Evolutionary conservation across 176 grass and related monocot genomes (phyloP), one percentile per base, ranked within the genome.

Genomic region (Zoysia japonica): DNA sequence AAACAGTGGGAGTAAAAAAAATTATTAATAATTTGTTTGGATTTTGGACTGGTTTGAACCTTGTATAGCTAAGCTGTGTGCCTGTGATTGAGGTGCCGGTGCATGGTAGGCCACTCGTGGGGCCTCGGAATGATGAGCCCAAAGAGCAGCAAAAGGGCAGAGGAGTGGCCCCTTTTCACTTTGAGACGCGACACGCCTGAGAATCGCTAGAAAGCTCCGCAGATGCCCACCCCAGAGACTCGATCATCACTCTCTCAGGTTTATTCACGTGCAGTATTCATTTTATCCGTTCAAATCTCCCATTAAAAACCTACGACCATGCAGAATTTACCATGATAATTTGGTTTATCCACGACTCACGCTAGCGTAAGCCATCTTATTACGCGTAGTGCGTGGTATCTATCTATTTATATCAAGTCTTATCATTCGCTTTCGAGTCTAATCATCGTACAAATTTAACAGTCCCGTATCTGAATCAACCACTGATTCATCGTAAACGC

Each of bases 121-220:
- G 91, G 42, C 85, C 85, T 93, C 17, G 88, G 91, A 88, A 87
- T 74, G 78, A 90, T 85, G 82, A 88, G 79, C 77, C 65, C 65
- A 76, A 80, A 88, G 86, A 80, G 76, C 59, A 37, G 63, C 83
- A 79, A 88, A 65, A 80, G 60, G n/a, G 54, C 72, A 78, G 68
- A 36, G 62, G 80, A 68, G 80, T n/a, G 46, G 54, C 56, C 43
- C 64, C 81, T 88, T 88, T 88, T 88, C 54, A 46, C 86, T 80
- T 80, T 84, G 81, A 60, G 35, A 55, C 76, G 46, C 67, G 86
- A 84, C 86, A 83, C 61, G 43, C 13, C 76, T 52, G 61, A 79
- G 11, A 84, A 88, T 74, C 12, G 12, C 47, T 76, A 80, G 38
- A 67, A 47, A 63, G 9, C 44, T 16, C 81, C 52, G 11, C 59